These are phyloP conservation scores for Chaetomiaceae sp. DNA, from an alignment of 2,329 filamentous ascomycete species.

Conservation along the genomic window DNA sequence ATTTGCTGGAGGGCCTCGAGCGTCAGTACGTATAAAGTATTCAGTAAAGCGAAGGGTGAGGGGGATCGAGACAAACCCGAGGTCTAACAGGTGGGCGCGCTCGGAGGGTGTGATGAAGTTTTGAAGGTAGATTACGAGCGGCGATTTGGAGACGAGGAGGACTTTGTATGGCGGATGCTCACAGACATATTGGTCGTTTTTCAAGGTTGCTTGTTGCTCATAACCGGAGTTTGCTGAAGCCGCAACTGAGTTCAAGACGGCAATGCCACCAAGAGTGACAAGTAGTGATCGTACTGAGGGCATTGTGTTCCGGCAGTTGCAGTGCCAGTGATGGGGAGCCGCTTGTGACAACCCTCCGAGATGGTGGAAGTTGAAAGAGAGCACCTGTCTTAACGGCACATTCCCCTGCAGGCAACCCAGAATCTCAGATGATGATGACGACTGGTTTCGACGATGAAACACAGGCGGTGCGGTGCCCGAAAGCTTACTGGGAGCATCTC, in stretches of 20 bases:
- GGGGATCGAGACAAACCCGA: not conserved
- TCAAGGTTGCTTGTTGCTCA: conserved; percentile 4
- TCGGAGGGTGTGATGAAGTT: conserved; percentile 43
- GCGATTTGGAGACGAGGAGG: conserved; percentile 44
- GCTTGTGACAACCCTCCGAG: no score
- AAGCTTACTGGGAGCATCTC: not conserved
- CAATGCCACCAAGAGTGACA: not conserved
- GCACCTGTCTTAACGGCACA: not conserved
- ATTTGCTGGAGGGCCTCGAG: conserved; percentile 32
- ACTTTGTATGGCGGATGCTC: conserved; percentile 36
- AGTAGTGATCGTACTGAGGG: not conserved
- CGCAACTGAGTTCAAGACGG: not conserved
- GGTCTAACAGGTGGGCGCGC: conserved; percentile 35
- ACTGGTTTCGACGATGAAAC: not conserved
- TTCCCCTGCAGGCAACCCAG: not conserved
- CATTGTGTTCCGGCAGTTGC: not conserved
- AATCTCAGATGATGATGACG: not conserved
- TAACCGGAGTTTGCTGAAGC: not conserved
- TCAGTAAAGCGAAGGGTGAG: not conserved
- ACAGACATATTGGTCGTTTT: conserved; percentile 17
- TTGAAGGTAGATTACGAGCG: conserved; percentile 47
- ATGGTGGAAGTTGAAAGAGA: not conserved
- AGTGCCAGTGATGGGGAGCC: no score
- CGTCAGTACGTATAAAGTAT: no score
- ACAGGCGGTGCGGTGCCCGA: not conserved